Conservation (phyloP, 768 basidiomycete species). For the Mrakia gelida region DNA sequence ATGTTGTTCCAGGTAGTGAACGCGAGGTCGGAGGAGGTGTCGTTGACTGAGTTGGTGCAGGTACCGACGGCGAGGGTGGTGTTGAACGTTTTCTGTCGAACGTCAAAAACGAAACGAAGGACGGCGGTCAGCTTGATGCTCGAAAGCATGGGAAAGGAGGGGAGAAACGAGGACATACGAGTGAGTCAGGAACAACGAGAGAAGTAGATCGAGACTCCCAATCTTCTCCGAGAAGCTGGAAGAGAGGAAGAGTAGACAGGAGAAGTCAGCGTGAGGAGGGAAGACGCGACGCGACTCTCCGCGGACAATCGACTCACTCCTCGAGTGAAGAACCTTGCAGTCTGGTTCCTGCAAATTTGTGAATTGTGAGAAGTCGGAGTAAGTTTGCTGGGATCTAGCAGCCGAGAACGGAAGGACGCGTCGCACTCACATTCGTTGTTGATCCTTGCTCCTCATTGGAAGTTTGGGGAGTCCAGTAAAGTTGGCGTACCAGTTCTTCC, state of each 20-base stretch:
- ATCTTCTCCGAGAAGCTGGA: slow-evolving; percentile 10
- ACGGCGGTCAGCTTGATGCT: too few species aligned
- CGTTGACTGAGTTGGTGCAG: slow-evolving; percentile 19
- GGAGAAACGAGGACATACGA: background rate
- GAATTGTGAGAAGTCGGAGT: too few species aligned
- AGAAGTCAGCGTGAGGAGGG: background rate
- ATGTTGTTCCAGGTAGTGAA: background rate
- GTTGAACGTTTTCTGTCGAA: slow-evolving; percentile 5
- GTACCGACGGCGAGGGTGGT: slow-evolving; percentile 14
- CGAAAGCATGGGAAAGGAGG: too few species aligned
- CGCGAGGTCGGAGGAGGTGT: background rate
- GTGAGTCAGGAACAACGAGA: slow-evolving; percentile 7
- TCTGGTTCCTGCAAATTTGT: background rate
- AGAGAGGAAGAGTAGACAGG: background rate
- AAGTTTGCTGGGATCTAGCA: too few species aligned
- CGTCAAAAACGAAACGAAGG: too few species aligned
- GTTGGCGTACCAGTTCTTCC: slow-evolving; percentile 9
- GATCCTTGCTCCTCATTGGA: background rate
- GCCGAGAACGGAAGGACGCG: too few species aligned
- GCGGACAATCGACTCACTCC: background rate
- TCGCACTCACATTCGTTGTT: background rate
- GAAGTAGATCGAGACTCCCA: background rate
- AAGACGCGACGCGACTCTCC: background rate
- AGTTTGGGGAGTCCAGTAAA: background rate
- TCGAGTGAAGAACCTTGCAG: slow-evolving; percentile 3